Percentiles rank a stretch among this genome's conserved stretches.
phyloP scores from a whole-genome alignment of 2,329 filamentous ascomycete genomes.

The Cryphonectria japonica region DNA sequence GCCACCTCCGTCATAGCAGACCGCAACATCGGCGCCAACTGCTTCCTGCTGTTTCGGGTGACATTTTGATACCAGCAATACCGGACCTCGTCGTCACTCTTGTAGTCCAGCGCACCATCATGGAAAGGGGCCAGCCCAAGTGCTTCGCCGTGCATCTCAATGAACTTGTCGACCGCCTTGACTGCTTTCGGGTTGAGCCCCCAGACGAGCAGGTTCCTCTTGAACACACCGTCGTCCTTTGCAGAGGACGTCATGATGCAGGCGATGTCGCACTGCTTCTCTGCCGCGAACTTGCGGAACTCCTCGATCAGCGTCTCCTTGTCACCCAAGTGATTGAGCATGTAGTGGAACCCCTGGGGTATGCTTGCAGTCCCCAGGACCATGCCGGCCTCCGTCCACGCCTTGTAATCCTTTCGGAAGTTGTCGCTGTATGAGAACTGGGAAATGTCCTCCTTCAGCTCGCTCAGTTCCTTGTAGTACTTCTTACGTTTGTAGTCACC shows the following conservation, averaged over 20 bases:
- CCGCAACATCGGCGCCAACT: conserved; percentile 69
- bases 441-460: conserved; percentile 70
- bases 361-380: conserved; percentile 70
- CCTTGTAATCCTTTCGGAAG: conserved; percentile 82
- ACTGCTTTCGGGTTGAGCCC: conserved; percentile 55
- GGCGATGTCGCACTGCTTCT: conserved; percentile 63
- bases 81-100: conserved; percentile 49
- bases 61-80: conserved; percentile 70
- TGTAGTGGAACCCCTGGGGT: conserved; percentile 64
- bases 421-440: conserved; percentile 66
- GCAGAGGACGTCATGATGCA: conserved; percentile 70
- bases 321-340: conserved; percentile 57
- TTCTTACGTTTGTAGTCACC: conserved; percentile 53
- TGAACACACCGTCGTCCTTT: conserved; percentile 57
- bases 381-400: conserved; percentile 65
- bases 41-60: conserved; percentile 66
- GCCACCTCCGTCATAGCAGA: conserved; percentile 51
- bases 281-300: conserved; percentile 57
- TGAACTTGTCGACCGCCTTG: conserved; percentile 59
- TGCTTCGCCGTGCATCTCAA: conserved; percentile 45
- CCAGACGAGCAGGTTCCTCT: conserved; percentile 71
- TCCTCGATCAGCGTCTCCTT: conserved; percentile 50
- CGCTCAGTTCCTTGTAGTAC: conserved; percentile 64
- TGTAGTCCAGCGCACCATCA: conserved; percentile 51
- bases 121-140: conserved; percentile 62